Conservation (phyloP, 73 alveolate genomes). For the Tetrahymena thermophila region DNA sequence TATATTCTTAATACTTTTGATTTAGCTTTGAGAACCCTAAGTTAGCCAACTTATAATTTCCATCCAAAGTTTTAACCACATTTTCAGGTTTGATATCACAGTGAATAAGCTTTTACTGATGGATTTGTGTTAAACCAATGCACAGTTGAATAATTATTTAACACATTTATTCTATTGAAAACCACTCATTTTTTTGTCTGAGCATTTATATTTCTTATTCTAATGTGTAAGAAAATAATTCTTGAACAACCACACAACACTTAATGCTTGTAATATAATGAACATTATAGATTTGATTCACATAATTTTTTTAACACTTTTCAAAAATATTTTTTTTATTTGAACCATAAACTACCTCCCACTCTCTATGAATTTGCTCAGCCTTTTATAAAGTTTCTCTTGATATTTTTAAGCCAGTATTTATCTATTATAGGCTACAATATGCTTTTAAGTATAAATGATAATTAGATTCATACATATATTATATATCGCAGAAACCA, state of each 20-base stretch:
- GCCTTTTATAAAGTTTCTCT: not conserved
- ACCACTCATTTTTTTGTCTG: not conserved
- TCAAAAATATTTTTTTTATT: not conserved
- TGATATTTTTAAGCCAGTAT: not conserved
- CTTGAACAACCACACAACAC: not conserved
- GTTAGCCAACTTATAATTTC: not conserved
- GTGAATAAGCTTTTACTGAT: not conserved
- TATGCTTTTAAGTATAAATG: not conserved
- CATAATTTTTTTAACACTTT: not conserved
- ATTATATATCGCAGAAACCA: not conserved
- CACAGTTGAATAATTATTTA: not conserved
- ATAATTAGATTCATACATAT: not conserved
- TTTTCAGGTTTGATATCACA: not conserved
- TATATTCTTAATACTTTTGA: not conserved
- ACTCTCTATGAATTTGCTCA: not conserved
- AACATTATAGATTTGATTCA: not conserved
- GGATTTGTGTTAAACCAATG: not conserved
- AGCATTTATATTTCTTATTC: not conserved
- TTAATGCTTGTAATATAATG: not conserved
- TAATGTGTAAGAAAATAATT: not conserved
- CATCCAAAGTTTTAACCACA: not conserved
- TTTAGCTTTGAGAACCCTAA: not conserved
- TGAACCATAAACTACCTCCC: not conserved
- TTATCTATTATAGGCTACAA: not conserved
- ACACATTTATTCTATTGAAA: not conserved